Evolutionary conservation across 1,139 yeast species (phyloP).

Genomic region (Debaryomycetaceae sp.): DNA sequence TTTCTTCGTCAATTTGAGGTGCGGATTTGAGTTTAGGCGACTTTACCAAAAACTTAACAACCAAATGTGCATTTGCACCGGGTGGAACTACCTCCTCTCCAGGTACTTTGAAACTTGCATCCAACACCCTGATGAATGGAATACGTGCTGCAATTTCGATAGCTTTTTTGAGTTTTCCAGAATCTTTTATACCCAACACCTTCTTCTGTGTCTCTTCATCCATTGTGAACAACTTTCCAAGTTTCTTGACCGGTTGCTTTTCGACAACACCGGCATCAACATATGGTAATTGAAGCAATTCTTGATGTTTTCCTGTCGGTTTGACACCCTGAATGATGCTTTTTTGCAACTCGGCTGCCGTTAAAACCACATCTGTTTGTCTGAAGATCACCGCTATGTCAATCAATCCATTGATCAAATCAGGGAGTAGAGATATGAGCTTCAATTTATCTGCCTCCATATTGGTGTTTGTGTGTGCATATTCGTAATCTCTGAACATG

Average conservation of each 20-base stretch:
- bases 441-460: constrained; percentile 46
- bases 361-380: constrained; percentile 59
- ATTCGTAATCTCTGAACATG: constrained; percentile 47
- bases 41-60: constrained; percentile 69
- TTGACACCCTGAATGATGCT: constrained; percentile 78
- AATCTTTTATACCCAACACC: constrained; percentile 54
- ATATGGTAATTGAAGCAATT: constrained; percentile 77
- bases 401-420: constrained; percentile 66
- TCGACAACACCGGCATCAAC: constrained; percentile 48
- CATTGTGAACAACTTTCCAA: constrained; percentile 66
- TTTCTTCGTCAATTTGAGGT: constrained; percentile 43
- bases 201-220: constrained; percentile 52
- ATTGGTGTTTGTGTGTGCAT: constrained; percentile 10
- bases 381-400: constrained; percentile 83
- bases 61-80: constrained; percentile 66
- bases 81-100: constrained; percentile 84
- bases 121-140: constrained; percentile 67
- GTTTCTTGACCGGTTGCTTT: constrained; percentile 46
- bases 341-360: constrained; percentile 67
- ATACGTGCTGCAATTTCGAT: constrained; percentile 59
- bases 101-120: constrained; percentile 78
- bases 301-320: constrained; percentile 51
- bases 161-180: constrained; percentile 43
- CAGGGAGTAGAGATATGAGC: constrained; percentile 62
- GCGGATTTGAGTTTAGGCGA: constrained; percentile 65